Base-by-base conservation (phyloP, 306 rosid genomes). In the Trichosanthes truncata region DNA sequence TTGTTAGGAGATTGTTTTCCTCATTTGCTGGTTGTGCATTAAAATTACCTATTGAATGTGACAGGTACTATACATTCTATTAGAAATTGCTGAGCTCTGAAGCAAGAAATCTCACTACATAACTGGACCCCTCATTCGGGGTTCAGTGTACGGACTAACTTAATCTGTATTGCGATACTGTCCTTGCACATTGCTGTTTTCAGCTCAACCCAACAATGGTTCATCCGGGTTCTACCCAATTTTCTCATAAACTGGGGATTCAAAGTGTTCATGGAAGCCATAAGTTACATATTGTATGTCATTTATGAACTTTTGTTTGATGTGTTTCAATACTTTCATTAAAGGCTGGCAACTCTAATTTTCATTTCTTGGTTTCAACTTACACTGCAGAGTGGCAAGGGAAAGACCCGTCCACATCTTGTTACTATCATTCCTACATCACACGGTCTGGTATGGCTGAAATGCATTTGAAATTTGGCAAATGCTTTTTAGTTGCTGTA, bases 371-470 rank as follows among this genome's bases (percentile, higher is more conserved):
- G 25, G 55, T 35, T 29, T 35, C 48, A 17, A 51, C 35, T 49
- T 83, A 83, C 76, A 46, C 68, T 26, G 63, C 90, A 95, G 96
- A 40, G 84, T 79, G 82, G 71, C 72, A 86, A 55, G 78, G 87
- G 83, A 77, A 88, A 85, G 87, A 81, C 87, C 75, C 89, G 89
- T 66, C 83, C 84, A 10, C 92, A 86, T 83, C 81, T 85, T 81
- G 85, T 87, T 73, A 82, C 91, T 66, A 35, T 88, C 81, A 89
- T 87, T 84, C 87, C 89, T 81, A 84, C 91, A 35, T 87, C 91
- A 3, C 80, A 85, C 71, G 81, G 81, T 82, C 83, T 91, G 97
- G 97, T 95, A 92, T 85, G 94, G 55, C 10, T 80, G 82, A 76
- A 72, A 41, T 65, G 74, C 59, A 21, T 53, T 80, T 52, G n/a